Percentiles rank a stretch among this genome's conserved stretches.
Conservation (phyloP, 805 yeast species). For the Barnettozyma populi region DNA sequence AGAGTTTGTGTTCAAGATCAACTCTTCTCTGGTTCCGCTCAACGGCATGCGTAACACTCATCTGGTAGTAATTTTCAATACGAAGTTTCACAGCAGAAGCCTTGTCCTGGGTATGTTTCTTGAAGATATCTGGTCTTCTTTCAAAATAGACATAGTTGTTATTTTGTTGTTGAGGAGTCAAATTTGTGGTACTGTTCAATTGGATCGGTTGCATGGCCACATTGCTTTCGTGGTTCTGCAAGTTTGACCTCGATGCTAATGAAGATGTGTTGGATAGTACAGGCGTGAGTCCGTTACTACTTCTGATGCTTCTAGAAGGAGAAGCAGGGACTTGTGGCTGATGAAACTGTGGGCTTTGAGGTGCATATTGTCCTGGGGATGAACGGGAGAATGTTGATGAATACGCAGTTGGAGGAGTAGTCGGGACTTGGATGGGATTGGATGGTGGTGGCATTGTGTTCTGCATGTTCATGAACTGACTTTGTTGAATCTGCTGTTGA, state of each 20-base stretch:
- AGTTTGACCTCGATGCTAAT: conserved; percentile 16
- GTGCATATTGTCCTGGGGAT: conserved; percentile 24
- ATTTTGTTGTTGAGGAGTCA: conserved; percentile 3
- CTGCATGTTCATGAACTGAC: conserved; percentile 22
- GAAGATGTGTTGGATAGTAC: conserved; percentile 23
- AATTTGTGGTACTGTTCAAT: conserved; percentile 1
- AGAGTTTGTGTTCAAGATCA: conserved; percentile 75
- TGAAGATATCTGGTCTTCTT: conserved; percentile 27
- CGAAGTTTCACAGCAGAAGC: conserved; percentile 58
- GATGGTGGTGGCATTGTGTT: conserved; percentile 27
- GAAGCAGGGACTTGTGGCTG: conserved; percentile 30
- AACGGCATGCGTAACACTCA: conserved; percentile 88
- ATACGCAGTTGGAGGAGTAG: conserved; percentile 18
- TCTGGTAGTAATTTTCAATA: conserved; percentile 84
- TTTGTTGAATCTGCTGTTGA: conserved; percentile 23
- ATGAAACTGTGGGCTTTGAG: conserved; percentile 23
- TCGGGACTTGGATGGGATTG: conserved; percentile 18
- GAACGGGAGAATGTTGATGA: conserved; percentile 13
- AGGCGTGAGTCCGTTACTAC: conserved; percentile 22
- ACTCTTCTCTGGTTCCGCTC: conserved; percentile 92
- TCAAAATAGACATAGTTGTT: conserved; percentile 25
- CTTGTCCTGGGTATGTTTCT: conserved; percentile 27
- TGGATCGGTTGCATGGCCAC: conserved; percentile 19
- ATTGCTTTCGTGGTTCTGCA: conserved; percentile 7
- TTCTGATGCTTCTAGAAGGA: conserved; percentile 27